These are phyloP conservation scores for Cystofilobasidium bisporidii DNA, from an alignment of 768 basidiomycete species.

Conservation along the genomic window DNA sequence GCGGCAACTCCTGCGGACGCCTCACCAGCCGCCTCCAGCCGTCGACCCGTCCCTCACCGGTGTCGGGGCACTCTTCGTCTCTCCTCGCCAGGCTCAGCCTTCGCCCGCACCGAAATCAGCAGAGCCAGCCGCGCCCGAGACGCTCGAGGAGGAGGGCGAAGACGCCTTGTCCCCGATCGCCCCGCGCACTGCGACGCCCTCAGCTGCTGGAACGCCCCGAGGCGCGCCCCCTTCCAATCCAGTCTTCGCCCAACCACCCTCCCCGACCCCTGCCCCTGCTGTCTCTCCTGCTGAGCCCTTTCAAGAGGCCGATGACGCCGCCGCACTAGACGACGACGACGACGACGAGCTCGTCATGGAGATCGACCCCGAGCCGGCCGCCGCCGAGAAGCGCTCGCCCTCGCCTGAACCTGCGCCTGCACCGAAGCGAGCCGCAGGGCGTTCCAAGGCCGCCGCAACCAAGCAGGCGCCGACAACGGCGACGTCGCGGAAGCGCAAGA, in stretches of 20 bases:
- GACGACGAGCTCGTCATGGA: slow-evolving; percentile 1
- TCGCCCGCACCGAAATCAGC: too few relatives aligned
- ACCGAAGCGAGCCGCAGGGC: background rate
- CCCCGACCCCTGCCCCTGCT: too few relatives aligned
- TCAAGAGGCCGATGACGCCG: too few relatives aligned
- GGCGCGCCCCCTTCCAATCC: too few relatives aligned
- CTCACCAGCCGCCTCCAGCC: background rate
- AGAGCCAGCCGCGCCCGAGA: too few relatives aligned
- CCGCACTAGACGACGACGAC: background rate
- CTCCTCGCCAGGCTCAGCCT: background rate
- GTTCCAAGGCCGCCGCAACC: background rate
- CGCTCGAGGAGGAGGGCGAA: too few relatives aligned
- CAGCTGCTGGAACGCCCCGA: too few relatives aligned
- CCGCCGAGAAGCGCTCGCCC: background rate
- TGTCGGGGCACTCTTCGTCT: background rate
- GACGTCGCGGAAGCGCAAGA: background rate
- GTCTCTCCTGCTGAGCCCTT: too few relatives aligned
- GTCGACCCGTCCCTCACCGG: background rate
- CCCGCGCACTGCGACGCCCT: too few relatives aligned
- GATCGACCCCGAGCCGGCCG: background rate
- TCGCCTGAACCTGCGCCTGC: background rate
- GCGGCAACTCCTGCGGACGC: background rate
- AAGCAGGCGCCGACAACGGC: background rate
- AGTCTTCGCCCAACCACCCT: too few relatives aligned
- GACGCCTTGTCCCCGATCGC: too few relatives aligned